Conservation (phyloP, 768 basidiomycete species). For the Lentinula boryana region DNA sequence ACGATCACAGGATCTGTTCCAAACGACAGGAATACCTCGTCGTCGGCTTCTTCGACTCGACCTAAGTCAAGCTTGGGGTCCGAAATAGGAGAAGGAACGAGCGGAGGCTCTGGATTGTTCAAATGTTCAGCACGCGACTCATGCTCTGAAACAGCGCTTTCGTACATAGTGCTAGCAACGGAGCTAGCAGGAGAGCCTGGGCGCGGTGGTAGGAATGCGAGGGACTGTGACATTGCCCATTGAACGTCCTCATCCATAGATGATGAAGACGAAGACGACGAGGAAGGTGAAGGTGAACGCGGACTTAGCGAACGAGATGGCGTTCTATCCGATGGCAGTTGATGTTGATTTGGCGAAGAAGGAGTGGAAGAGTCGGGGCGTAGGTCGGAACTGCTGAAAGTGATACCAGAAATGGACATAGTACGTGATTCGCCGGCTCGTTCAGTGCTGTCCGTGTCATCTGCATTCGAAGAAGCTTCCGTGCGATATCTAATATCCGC, state of each 20-base stretch:
- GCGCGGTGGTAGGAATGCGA: conserved; percentile 52
- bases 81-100: not conserved
- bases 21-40: conserved; percentile 53
- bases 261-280: conserved; percentile 49
- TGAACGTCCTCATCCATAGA: conserved; percentile 63
- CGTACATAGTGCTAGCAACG: conserved; percentile 66
- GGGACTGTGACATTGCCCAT: conserved; percentile 70
- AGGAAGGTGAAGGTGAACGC: conserved; percentile 25
- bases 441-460: conserved; percentile 4
- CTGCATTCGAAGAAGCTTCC: conserved; percentile 18
- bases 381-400: conserved; percentile 45
- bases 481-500: conserved; percentile 56
- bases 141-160: conserved; percentile 55
- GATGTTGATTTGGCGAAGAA: conserved; percentile 13
- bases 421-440: conserved; percentile 34
- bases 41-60: conserved; percentile 14
- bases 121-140: not conserved
- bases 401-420: conserved; percentile 51
- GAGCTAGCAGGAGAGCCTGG: conserved; percentile 40
- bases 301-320: conserved; percentile 14
- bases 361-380: conserved; percentile 7
- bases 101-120: not conserved
- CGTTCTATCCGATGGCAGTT: conserved; percentile 8
- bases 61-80: not conserved
- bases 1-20: conserved; percentile 57